phyloP scores from a whole-genome alignment of 441 rosid genomes.

The Eutrema salsugineum region DNA sequence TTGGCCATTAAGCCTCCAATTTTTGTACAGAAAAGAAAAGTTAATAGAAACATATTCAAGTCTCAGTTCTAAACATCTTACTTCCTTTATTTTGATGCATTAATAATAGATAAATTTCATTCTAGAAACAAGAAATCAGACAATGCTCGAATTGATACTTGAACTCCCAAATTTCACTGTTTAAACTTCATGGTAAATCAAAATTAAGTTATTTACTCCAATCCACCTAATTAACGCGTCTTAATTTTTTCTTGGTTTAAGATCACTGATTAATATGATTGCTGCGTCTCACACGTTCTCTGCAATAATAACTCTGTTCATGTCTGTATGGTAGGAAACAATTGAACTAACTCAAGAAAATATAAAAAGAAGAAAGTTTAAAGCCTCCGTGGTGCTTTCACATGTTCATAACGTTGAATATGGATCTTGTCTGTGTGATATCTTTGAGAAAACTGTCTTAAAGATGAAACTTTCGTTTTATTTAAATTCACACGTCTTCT shows the following conservation, averaged over 20 bases:
- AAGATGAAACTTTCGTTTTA: background rate
- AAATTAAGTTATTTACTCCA: background rate
- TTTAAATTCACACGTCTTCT: too few relatives aligned
- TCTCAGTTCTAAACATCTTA: background rate
- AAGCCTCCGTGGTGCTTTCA: background rate
- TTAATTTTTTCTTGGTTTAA: background rate
- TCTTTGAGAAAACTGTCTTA: background rate
- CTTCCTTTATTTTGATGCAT: background rate
- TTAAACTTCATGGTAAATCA: background rate
- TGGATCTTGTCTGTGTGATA: constrained; percentile 11
- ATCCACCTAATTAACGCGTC: background rate
- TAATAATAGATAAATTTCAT: background rate
- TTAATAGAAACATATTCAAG: background rate
- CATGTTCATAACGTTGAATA: background rate
- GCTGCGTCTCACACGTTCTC: background rate
- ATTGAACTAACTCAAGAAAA: background rate
- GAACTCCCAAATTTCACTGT: background rate
- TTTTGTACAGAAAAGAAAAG: background rate
- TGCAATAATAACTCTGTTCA: background rate
- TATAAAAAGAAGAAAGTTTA: background rate
- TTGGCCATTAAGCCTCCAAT: background rate
- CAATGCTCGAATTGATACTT: background rate
- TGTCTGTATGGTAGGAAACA: constrained; percentile 12
- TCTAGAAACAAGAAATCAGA: background rate
- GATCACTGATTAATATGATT: background rate